Base-by-base conservation (phyloP, 2,329 filamentous ascomycete genomes). In the Fonsecaea erecta region DNA sequence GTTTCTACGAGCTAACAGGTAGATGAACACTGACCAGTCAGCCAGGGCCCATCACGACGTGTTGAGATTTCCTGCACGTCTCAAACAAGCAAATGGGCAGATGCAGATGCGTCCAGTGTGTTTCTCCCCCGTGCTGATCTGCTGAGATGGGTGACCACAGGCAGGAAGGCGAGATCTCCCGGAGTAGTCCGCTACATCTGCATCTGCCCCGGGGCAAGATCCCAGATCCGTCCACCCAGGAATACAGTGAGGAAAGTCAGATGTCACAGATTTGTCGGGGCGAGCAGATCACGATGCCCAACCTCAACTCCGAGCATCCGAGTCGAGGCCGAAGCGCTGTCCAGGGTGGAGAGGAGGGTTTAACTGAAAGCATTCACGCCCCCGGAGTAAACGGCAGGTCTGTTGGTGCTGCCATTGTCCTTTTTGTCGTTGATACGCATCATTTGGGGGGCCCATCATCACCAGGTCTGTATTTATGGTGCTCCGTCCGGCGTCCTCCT, bases 181-280 rank as follows among this genome's bases (percentile, higher is more conserved):
- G 58, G 58, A 46, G 51, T 32, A 61, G 30, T 30, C 58, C 58
- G 57, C 48, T 48, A 12, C 58, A 43, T 54, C 57, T 52, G 43
- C 51, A 61, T 61, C 34, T 61, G n/a, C 7, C 4, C 58, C 24
- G 34, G 8, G 58, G 58, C 24, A 24, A 61, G 58, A 61, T 61
- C 48, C 58, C 32, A 61, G 58, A 54, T 53, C 32, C 58, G 34
- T 24, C 16, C 34, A 52, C 24, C 30, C 26, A 32, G 43, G 46
- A 16, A 52, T 16, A 28, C 21, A 14, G 12, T n/a, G 30, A 32
- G 26, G 48, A 26, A 30, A 30, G 32, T 26, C 14, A 53, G 26
- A 48, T 48, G 21, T 48, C 43, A 48, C 18, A 21, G 21, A 48
- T 48, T 24, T 18, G 9, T 12, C n/a, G 5, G 16, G n/a, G 16